Evolutionary conservation across 169 alveolate species (phyloP).

Genomic region (Plasmodium gonderi): DNA sequence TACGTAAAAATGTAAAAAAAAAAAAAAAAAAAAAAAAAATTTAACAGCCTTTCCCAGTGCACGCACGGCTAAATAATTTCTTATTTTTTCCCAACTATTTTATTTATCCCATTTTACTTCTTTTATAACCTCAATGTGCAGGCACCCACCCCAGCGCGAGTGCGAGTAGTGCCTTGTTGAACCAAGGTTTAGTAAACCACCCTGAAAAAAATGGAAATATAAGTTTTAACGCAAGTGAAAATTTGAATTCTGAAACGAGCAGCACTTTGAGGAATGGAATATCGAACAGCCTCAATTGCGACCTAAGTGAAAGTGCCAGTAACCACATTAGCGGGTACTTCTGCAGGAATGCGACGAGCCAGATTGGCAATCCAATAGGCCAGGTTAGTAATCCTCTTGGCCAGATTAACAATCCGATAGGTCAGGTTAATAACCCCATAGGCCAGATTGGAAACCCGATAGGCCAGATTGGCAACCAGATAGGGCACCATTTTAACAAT

Average conservation of each 20-base stretch:
- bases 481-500: neutral
- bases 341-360: neutral
- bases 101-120: neutral
- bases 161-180: neutral
- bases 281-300: neutral
- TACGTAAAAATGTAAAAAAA: neutral
- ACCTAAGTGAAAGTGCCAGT: neutral
- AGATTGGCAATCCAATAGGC: neutral
- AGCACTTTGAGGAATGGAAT: neutral
- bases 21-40: neutral
- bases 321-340: neutral
- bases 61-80: neutral
- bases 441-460: neutral
- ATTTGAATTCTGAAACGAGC: neutral
- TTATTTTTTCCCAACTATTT: neutral
- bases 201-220: conserved; percentile 2
- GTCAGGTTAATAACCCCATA: neutral
- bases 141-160: conserved; percentile 41
- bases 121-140: conserved; percentile 8
- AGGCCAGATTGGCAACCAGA: neutral
- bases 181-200: neutral
- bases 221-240: neutral
- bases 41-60: neutral
- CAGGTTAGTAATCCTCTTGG: neutral
- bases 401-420: neutral